phyloP scores from a whole-genome alignment of 1,284 basidiomycete genomes.

The Apiotrichum laibachii region DNA sequence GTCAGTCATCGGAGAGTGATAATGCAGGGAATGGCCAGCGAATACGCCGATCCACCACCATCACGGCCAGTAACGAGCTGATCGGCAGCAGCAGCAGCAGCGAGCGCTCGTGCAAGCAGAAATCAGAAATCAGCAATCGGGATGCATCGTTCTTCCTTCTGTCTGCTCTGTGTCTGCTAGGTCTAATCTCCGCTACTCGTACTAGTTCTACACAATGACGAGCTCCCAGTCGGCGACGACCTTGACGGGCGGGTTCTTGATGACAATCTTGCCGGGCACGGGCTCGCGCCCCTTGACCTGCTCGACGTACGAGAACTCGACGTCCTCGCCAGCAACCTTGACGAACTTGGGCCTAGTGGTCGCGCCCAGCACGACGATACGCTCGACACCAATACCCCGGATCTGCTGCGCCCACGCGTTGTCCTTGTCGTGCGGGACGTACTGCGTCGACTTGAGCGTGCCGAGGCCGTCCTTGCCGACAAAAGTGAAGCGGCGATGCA shows the following conservation, averaged over 20 bases:
- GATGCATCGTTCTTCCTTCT: background rate
- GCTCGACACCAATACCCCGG: slow-evolving; percentile 69
- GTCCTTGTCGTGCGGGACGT: slow-evolving; percentile 54
- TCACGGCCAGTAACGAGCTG: no score
- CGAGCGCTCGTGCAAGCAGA: no score
- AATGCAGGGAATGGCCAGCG: no score
- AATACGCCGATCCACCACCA: no score
- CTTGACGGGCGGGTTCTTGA: slow-evolving; percentile 74
- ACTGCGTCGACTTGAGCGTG: slow-evolving; percentile 43
- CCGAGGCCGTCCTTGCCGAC: slow-evolving; percentile 54
- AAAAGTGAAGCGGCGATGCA: slow-evolving; percentile 70
- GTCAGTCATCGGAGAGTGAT: no score
- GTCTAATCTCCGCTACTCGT: background rate
- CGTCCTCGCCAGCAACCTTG: slow-evolving; percentile 52
- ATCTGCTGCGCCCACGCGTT: slow-evolving; percentile 72
- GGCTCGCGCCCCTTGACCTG: slow-evolving; percentile 52
- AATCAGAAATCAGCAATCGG: no score
- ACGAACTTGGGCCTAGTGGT: slow-evolving; percentile 58
- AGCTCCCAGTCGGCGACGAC: slow-evolving; percentile 72
- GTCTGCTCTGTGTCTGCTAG: background rate
- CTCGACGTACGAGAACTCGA: slow-evolving; percentile 54
- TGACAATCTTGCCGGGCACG: slow-evolving; percentile 61
- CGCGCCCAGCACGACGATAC: slow-evolving; percentile 73
- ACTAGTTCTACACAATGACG: slow-evolving; percentile 4
- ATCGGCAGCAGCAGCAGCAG: no score